Conservation (phyloP, 257 asterid genomes). For the Osmanthus fragrans region DNA sequence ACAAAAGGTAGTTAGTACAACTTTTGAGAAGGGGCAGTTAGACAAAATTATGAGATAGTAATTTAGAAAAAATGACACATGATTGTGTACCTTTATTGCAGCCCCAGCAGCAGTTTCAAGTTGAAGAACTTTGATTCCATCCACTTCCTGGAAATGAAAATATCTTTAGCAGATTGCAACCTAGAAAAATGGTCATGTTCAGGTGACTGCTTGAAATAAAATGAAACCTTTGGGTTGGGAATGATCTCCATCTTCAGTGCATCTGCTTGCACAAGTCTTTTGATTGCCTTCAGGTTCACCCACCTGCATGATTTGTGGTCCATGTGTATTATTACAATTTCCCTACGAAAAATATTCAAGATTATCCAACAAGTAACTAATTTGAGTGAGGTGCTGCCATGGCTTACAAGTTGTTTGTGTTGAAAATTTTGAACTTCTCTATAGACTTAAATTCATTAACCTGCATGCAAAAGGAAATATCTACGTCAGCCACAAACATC, state of each 20-base stretch:
- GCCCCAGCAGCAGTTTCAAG: constrained; percentile 66
- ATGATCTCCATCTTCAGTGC: constrained; percentile 96
- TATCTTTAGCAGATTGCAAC: background rate
- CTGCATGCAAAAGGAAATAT: constrained; percentile 43
- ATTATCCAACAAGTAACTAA: constrained; percentile 17
- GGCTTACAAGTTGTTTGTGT: constrained; percentile 95
- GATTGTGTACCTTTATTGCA: constrained; percentile 74
- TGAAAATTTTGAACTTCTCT: constrained; percentile 97
- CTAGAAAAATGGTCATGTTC: constrained; percentile 7
- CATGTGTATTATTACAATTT: constrained; percentile 13
- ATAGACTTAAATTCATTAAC: constrained; percentile 91
- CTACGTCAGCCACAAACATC: constrained; percentile 13
- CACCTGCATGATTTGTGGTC: constrained; percentile 56
- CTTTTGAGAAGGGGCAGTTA: background rate
- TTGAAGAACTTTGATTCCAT: constrained; percentile 73
- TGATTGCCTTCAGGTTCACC: constrained; percentile 84
- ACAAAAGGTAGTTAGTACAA: background rate
- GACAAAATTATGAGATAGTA: background rate
- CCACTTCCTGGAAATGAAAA: constrained; percentile 69
- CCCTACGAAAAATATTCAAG: background rate
- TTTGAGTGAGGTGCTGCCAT: background rate
- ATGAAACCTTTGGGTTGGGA: constrained; percentile 89
- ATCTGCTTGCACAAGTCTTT: constrained; percentile 74
- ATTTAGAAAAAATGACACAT: background rate
- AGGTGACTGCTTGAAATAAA: constrained; percentile 5